Evolutionary conservation across 1,284 basidiomycete species (phyloP).

Genomic region (Irpex rosettiformis): DNA sequence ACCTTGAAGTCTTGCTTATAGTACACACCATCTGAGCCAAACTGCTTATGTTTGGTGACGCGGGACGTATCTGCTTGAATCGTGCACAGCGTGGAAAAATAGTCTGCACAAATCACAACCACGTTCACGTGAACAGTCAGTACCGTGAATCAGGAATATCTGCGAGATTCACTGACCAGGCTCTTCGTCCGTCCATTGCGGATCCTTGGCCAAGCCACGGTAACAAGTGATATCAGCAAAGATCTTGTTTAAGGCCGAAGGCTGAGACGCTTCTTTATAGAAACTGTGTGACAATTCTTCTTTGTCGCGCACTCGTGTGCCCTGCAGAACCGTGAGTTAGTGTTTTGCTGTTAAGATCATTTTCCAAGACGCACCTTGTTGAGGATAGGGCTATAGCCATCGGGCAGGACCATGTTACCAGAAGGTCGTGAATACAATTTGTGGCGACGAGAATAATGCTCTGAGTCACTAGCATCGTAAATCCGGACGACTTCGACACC

Average conservation of each 20-base stretch:
- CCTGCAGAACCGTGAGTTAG: slow-evolving; percentile 22
- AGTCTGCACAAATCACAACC: slow-evolving; percentile 28
- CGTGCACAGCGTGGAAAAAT: slow-evolving; percentile 41
- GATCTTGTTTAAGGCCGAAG: slow-evolving; percentile 25
- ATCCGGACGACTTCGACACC: slow-evolving; percentile 27
- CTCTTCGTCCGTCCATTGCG: slow-evolving; percentile 45
- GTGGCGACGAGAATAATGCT: slow-evolving; percentile 28
- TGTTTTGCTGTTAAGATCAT: neutral
- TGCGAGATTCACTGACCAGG: slow-evolving; percentile 29
- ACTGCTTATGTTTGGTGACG: slow-evolving; percentile 20
- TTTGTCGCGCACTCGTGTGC: slow-evolving; percentile 29
- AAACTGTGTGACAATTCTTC: slow-evolving; percentile 41
- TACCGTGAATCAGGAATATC: too few species aligned
- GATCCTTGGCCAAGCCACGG: slow-evolving; percentile 32
- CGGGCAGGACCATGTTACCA: slow-evolving; percentile 29
- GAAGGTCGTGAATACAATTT: slow-evolving; percentile 25
- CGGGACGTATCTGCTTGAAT: slow-evolving; percentile 38
- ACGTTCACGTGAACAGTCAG: neutral
- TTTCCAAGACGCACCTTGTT: slow-evolving; percentile 24
- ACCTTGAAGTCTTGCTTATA: slow-evolving; percentile 42
- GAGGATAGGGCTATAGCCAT: slow-evolving; percentile 32
- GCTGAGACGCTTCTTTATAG: slow-evolving; percentile 29
- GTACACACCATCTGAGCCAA: slow-evolving; percentile 24
- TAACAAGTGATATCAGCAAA: slow-evolving; percentile 38
- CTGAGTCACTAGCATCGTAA: slow-evolving; percentile 27